Evolutionary conservation across 129 eudicot species (phyloP), one percentile per base, ranked within the genome.

Genomic region (Deinandra increscens): DNA sequence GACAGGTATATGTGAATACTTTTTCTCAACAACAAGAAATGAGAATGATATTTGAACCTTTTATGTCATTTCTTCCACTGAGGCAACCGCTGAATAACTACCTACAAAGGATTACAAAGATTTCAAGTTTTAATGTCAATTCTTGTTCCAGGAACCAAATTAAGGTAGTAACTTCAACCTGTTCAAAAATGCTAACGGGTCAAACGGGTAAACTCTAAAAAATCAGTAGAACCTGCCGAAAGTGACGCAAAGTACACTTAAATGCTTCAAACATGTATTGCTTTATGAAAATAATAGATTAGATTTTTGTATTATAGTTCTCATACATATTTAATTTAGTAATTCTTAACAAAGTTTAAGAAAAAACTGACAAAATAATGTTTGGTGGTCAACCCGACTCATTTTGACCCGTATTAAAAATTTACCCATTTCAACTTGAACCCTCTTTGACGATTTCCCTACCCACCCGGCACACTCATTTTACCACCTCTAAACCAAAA

Each of bases 71-170:
- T 89, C 77, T 82, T 86, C 84, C 83, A 77, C 37, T 86, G 91
- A 80, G 90, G 91, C 77, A 84, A 72, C 70, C 91, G 83, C 77
- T 90, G 97, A 59, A 86, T 83, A 33, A 79, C 84, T n/a, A 86
- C 89, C 91, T 88, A 87, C 60, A 77, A 46, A 33, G 18, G 34
- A 49, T 36, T 36, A 26, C 31, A 26, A 26, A 26, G 31, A 26
- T 7, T 50, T 68, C 63, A 38, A 51, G 19, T 20, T 5, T n/a
- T n/a, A 46, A 46, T 15, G 20, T n/a, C 22, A 46, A n/a, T 46
- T 5, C 1, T 46, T 7, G 15, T 44, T 11, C 17, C 6, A 44
- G 13, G 0, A 12, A 44, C 31, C 31, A 26, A 26, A 26, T 26
- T 26, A 3, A 26, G 31, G 17, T 44, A 1, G 49, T 1, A 4